Percentiles rank a stretch among this genome's conserved stretches.
phyloP scores from a whole-genome alignment of 2,329 filamentous ascomycete species.

The Claviceps lovelessii region DNA sequence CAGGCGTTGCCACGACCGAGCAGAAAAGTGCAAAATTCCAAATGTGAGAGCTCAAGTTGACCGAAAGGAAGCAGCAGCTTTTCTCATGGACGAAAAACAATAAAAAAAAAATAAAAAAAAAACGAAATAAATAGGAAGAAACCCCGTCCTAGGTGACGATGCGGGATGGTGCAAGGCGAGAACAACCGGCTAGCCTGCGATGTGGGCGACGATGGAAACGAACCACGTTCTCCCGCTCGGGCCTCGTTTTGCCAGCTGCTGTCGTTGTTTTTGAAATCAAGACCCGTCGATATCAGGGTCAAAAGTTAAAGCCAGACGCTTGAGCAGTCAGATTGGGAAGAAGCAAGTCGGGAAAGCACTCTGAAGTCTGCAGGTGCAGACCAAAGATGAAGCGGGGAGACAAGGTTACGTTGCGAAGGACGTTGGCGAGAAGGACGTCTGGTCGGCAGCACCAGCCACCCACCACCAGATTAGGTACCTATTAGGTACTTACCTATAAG shows the following conservation, averaged over 20 bases:
- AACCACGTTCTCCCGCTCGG: conserved; percentile 5
- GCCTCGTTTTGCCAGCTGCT: conserved; percentile 1
- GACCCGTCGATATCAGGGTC: not conserved
- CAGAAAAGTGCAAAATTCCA: not conserved
- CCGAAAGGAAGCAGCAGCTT: not conserved
- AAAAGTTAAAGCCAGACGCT: not conserved
- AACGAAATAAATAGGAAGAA: no score
- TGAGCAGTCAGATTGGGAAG: not conserved
- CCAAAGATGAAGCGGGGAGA: not conserved
- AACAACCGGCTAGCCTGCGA: conserved; percentile 1
- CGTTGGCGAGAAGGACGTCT: not conserved
- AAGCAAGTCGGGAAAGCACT: not conserved
- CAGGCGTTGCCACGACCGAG: not conserved
- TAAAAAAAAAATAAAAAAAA: not conserved
- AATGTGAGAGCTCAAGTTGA: not conserved
- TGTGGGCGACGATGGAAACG: conserved; percentile 2
- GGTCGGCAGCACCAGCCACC: not conserved
- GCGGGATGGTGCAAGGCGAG: not conserved
- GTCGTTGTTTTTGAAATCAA: not conserved
- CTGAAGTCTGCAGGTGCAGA: not conserved
- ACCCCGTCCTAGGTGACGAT: not conserved
- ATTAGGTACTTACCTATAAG: no score
- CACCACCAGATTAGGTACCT: not conserved
- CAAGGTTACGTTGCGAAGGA: not conserved
- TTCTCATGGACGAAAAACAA: not conserved